Conservation (phyloP, 2,329 filamentous ascomycete species). For the Zymoseptoria passerinii region DNA sequence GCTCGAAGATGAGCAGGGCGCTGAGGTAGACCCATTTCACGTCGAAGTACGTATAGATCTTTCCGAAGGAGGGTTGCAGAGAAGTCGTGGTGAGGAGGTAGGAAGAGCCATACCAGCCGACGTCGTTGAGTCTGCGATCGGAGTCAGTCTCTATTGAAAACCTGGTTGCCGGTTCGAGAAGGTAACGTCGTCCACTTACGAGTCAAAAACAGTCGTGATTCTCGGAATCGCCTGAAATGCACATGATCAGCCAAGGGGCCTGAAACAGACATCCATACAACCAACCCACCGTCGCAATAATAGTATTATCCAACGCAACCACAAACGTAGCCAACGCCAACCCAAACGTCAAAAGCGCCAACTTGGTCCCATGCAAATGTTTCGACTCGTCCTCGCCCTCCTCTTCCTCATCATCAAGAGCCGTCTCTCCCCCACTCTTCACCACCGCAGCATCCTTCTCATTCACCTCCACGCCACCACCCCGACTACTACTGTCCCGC, state of each 20-base stretch:
- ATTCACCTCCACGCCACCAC: not conserved
- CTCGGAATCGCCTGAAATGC: slow-evolving; percentile 24
- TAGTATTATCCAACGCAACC: slow-evolving; percentile 31
- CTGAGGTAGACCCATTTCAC: slow-evolving; percentile 46
- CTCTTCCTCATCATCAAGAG: not conserved
- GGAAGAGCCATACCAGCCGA: slow-evolving; percentile 40
- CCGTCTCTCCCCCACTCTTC: not conserved
- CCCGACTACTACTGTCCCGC: not conserved
- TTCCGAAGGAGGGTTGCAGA: slow-evolving; percentile 41
- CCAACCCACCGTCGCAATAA: slow-evolving; percentile 32
- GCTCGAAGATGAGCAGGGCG: slow-evolving; percentile 39
- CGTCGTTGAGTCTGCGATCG: slow-evolving; percentile 29
- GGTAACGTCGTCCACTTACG: slow-evolving; percentile 7
- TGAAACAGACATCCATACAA: not conserved
- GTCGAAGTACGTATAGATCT: slow-evolving; percentile 53
- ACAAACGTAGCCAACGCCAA: slow-evolving; percentile 15
- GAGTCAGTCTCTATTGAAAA: no score
- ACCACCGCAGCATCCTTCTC: not conserved
- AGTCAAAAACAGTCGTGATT: slow-evolving; percentile 43
- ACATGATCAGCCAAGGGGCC: not conserved
- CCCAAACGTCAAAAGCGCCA: slow-evolving; percentile 21
- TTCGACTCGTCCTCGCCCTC: slow-evolving; percentile 30
- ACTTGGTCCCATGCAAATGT: slow-evolving; percentile 20
- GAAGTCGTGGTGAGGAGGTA: slow-evolving; percentile 39
- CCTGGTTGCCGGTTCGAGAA: not conserved